Evolutionary conservation across 192 early-diverging fungal species (phyloP), one percentile per base, ranked within the genome.

Genomic region (Linnemannia schmuckeri): DNA sequence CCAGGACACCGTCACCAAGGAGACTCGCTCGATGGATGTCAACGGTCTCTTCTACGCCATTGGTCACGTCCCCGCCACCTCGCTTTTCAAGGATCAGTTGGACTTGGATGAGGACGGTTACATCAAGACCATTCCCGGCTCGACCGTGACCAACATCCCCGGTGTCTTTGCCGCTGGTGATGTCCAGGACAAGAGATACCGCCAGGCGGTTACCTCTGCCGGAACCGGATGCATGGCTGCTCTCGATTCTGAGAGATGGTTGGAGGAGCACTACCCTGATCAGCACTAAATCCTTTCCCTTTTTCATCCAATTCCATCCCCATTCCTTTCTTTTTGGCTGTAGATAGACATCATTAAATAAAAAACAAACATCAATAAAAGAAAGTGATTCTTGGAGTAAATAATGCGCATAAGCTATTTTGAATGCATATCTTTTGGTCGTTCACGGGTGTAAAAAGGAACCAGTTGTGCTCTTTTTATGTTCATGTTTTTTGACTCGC

Each of bases 31-130:
- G 33, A 88, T 98, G 71, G 87, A 92, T 30, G 95, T 95, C 52
- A 98, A 95, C 78, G 98, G 98, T 54, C 90, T 99, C 74, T 99
- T 99, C 89, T 99, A 99, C 88, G 98, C 98, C 40, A 99, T 99
- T 88, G 98, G 98, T 61, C 98, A 99, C 89, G 93, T 89, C 44
- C 98, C 98, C 49, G 97, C 98, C 90, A 96, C 95, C 37, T 68
- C 90, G 42, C 92, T 94, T 85, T 91, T 95, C 75, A 92, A 93
- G 80, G 94, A 94, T 72, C 94, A 97, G 88, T 83, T 99, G 69
- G 89, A 94, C 40, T 85, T 96, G 79, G 96, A 99, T 89, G 93
- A 94, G 74, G 95, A 94, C 78, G 97, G 97, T 78, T 99, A 99
- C 89, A 95, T 99, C 84, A 89, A 93, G 55, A 95, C 94, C 52